Evolutionary conservation across 2,329 filamentous ascomycete genomes (phyloP).

Genomic region (Dactylellina parvicollis): DNA sequence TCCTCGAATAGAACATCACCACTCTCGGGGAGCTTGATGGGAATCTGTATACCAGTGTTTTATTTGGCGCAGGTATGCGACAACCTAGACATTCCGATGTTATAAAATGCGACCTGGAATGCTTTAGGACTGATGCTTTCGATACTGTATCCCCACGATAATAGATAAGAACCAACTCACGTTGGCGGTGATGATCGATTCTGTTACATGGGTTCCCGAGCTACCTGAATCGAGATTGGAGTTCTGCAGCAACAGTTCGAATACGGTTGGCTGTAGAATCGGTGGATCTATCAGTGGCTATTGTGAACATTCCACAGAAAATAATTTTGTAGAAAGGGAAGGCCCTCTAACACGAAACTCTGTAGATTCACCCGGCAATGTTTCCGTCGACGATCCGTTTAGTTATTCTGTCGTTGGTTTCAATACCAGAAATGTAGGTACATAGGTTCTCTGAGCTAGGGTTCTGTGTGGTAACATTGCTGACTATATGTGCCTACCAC

Average conservation of each 20-base stretch:
- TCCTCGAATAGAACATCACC: neutral
- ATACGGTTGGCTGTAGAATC: neutral
- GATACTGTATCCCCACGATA: neutral
- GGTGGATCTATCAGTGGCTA: constrained; percentile 10
- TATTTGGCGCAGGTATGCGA: constrained; percentile 12
- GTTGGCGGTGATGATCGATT: neutral
- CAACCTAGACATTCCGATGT: neutral
- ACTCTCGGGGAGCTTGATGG: constrained; percentile 3
- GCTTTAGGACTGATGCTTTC: neutral
- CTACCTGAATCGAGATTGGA: neutral
- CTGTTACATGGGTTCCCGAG: constrained; percentile 7
- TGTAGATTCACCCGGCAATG: neutral
- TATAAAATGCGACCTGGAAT: neutral
- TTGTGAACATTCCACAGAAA: neutral
- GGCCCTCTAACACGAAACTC: neutral
- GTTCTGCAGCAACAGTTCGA: neutral
- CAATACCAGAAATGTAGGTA: neutral
- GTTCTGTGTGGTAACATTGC: neutral
- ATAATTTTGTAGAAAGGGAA: neutral
- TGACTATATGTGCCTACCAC: neutral
- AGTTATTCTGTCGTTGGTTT: neutral
- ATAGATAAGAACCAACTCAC: constrained; percentile 9
- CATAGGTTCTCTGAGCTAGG: neutral
- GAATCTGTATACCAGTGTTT: constrained; percentile 9
- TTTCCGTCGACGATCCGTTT: neutral